Evolutionary conservation across 352 stramenopile species (phyloP), one percentile per base, ranked within the genome.

Genomic region (Phytophthora palmivora): DNA sequence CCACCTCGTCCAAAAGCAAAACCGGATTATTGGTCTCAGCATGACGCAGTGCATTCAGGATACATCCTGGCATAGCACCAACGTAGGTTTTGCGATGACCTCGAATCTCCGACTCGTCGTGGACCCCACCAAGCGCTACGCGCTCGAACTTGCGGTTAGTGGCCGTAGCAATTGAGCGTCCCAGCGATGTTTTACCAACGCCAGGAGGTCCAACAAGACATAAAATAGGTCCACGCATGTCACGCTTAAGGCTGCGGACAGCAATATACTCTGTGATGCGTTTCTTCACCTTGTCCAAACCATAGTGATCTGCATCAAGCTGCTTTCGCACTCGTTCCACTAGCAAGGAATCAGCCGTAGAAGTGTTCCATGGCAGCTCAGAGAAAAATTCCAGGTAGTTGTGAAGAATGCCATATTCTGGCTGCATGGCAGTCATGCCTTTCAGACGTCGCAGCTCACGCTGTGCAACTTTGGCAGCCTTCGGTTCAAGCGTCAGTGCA

Each of bases 41-140:
- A 39, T 90, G 84, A 5, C 83, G 79, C 19, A 96, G 71, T 0
- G 85, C 81, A 38, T 90, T 87, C 19, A 96, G 50, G n/a, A 96
- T 91, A 38, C 79, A 91, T 0, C 88, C 87, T 15, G 88, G 84
- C 88, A 96, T 91, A 2, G 88, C 88, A 26, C 88, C 87, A 67
- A 96, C 87, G 65, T 96, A 96, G 34, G 87, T 95, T 69, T 92
- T 90, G 48, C 88, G 82, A 51, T 96, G 87, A 21, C 88, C 88
- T 21, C 87, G 82, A 48, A 96, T 94, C 58, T 95, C 88, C 0
- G 87, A 91, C 36, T 94, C 87, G 48, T 96, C 86, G 30, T 89
- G 81, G 26, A 95, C 84, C 32, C 84, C 87, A 36, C 88, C 86
- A 2, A 96, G 72, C 15, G 84, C 82, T 12, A 96, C 71, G 1